These are phyloP conservation scores for Neoboletus brunneissimus DNA, from an alignment of 768 basidiomycete species.

Conservation along the genomic window DNA sequence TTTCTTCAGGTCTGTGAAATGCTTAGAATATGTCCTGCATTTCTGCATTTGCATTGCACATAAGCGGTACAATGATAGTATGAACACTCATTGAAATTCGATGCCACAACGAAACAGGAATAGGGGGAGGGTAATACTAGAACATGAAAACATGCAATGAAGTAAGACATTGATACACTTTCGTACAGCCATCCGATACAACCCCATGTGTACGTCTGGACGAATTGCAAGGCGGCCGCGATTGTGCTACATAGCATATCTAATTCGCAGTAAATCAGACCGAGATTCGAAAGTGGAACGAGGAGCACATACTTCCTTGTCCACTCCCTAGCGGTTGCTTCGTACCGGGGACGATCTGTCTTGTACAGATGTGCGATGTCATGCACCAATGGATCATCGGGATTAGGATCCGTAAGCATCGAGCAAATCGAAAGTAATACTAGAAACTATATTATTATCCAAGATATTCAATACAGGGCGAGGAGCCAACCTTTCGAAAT, in stretches of 20 bases:
- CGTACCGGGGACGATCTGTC: conserved; percentile 96
- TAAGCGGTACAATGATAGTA: not conserved
- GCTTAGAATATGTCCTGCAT: not conserved
- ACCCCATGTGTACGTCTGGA: conserved; percentile 23
- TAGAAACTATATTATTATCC: conserved; percentile 30
- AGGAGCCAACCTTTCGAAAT: conserved; percentile 89
- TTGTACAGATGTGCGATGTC: conserved; percentile 99
- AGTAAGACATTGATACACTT: conserved; percentile 34
- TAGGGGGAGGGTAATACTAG: conserved; percentile 30
- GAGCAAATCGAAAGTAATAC: conserved; percentile 98
- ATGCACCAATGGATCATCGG: conserved; percentile 97
- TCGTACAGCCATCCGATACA: conserved; percentile 32
- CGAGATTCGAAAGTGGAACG: not conserved
- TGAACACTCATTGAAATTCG: conserved; percentile 18
- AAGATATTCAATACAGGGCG: not conserved
- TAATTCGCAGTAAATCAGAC: conserved; percentile 13
- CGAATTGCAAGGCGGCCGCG: conserved; percentile 24
- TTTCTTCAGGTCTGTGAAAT: not conserved
- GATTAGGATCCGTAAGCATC: conserved; percentile 99
- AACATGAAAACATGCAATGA: conserved; percentile 33
- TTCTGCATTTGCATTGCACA: not conserved
- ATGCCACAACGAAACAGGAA: conserved; percentile 16
- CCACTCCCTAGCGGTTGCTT: conserved; percentile 98
- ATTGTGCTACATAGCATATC: conserved; percentile 53
- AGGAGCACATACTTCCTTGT: conserved; percentile 83